These are phyloP conservation scores for Ilex aquifolium DNA, from an alignment of 257 asterid genomes.

Conservation along the genomic window DNA sequence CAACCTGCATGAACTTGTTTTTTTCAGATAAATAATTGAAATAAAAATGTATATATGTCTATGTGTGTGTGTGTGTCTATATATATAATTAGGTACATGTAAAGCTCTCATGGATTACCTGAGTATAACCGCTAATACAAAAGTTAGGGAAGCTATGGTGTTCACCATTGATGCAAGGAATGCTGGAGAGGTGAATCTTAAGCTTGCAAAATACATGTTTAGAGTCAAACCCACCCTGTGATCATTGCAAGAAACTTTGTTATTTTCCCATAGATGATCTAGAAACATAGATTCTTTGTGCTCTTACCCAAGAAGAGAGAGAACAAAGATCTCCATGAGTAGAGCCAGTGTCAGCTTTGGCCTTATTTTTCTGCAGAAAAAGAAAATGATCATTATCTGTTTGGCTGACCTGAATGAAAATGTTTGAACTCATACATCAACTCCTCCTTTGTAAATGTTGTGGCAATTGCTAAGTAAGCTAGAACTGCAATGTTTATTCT, in stretches of 20 bases:
- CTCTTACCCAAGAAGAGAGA: constrained; percentile 62
- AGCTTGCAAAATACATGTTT: constrained; percentile 65
- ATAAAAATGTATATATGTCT: no score
- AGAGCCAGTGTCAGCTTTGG: constrained; percentile 50
- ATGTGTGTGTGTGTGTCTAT: not conserved
- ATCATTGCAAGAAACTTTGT: constrained; percentile 1
- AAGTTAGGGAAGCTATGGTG: constrained; percentile 62
- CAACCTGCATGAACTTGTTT: constrained; percentile 32
- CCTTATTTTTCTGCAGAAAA: constrained; percentile 48
- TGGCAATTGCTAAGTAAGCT: no score
- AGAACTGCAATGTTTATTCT: no score
- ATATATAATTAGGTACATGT: not conserved
- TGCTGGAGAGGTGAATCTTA: constrained; percentile 59
- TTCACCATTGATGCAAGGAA: constrained; percentile 61
- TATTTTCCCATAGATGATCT: not conserved
- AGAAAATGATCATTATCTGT: not conserved
- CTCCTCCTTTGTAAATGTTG: no score
- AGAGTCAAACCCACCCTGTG: constrained; percentile 63
- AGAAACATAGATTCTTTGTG: not conserved
- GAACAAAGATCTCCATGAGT: constrained; percentile 47
- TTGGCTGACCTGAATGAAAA: not conserved
- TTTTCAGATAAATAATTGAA: not conserved
- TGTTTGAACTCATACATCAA: no score
- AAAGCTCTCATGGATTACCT: constrained; percentile 28
- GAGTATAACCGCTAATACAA: constrained; percentile 55